Evolutionary conservation across 345 rosid species (phyloP), one percentile per base, ranked within the genome.

Genomic region (Linum trigynum): DNA sequence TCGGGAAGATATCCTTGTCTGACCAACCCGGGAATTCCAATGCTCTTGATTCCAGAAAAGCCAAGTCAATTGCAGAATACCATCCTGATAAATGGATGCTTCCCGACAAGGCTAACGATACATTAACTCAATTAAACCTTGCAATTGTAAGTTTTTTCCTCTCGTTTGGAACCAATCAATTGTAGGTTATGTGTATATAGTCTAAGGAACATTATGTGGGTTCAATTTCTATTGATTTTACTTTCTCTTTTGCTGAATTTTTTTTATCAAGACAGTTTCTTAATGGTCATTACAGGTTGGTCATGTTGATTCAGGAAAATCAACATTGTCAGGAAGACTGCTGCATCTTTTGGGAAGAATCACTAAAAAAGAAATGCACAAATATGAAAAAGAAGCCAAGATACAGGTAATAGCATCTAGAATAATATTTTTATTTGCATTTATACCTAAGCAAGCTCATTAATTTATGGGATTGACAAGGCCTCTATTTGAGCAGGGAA

Each of bases 231-330:
- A 48, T 48, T 48, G 53, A 12, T 48, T 48, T 48, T 48, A 15
- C 3, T 48, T 48, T 9, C 53, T 48, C 53, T 48, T 48, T 23
- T 23, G 32, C 14, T 15, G 14, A 48, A 9, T 2, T 9, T 7
- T 23, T 48, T 48, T 48, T 12, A 48, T 15, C 53, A 48, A 48
- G 53, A 10, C 41, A 3, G 41, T 57, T 23, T 23, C 48, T 65
- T 9, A 42, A 50, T 64, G 75, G 43, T 67, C 14, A 59, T 57
- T 72, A 45, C 77, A 94, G 99, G 97, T 91, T 80, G 99, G 99
- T 69, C 99, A 94, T 83, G 99, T 94, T 64, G 99, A 94, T 83
- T 86, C 99, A 0, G 97, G 99, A 64, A 94, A 94, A 75, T 94
- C 99, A 73, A 94, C 99, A 56, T 96, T 94, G 62, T 88, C 99